Conservation (phyloP, 73 alveolate genomes). For the Paramecium primaurelia region DNA sequence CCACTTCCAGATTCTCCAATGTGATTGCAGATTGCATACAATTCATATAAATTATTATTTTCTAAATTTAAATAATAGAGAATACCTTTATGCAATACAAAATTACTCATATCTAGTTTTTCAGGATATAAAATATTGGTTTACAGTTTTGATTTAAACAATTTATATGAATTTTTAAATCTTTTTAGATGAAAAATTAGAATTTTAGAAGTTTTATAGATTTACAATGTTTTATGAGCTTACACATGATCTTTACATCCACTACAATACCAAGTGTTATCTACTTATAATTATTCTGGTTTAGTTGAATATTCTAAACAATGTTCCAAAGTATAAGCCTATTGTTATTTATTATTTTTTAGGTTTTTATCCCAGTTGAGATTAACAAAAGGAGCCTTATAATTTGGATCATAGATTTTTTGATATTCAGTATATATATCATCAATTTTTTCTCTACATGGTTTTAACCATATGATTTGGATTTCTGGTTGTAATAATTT, state of each 20-base stretch:
- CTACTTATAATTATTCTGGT: constrained; percentile 79
- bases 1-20: constrained; percentile 87
- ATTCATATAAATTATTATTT: constrained; percentile 52
- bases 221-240: constrained; percentile 82
- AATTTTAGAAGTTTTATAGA: constrained; percentile 74
- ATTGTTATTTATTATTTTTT: background rate
- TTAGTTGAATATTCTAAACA: constrained; percentile 79
- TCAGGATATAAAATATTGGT: background rate
- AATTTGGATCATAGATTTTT: background rate
- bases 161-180: constrained; percentile 67
- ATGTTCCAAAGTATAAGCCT: background rate
- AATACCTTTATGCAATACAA: no score
- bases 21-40: constrained; percentile 78
- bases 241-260: constrained; percentile 77
- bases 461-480: background rate
- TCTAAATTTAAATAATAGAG: no score
- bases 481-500: background rate
- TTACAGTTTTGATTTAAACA: background rate
- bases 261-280: constrained; percentile 85
- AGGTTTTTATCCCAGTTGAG: background rate
- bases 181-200: constrained; percentile 87
- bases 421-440: background rate
- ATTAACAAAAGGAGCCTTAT: background rate
- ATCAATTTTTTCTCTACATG: background rate
- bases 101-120: no score